These are phyloP conservation scores for Raphanus raphanistrum DNA, from an alignment of 345 rosid genomes.

Conservation along the genomic window DNA sequence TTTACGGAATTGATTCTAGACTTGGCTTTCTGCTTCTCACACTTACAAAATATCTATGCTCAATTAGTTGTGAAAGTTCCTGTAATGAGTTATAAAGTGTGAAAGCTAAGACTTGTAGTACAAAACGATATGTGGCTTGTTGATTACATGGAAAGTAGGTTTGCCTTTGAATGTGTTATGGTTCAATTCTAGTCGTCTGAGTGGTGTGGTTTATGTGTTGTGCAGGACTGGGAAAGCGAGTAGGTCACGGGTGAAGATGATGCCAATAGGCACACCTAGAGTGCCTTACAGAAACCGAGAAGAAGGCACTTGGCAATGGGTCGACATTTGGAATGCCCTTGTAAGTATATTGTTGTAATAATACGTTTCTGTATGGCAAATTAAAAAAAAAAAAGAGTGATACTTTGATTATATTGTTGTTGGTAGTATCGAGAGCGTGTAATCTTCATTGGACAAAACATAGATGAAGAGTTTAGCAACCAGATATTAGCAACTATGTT, in stretches of 20 bases:
- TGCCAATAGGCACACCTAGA: slow-evolving; percentile 83
- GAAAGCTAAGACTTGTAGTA: slow-evolving; percentile 6
- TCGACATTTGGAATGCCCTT: slow-evolving; percentile 87
- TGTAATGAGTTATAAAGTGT: background rate
- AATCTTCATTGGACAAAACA: slow-evolving; percentile 72
- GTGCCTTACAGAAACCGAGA: slow-evolving; percentile 73
- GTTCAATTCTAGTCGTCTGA: background rate
- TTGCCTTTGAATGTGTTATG: background rate
- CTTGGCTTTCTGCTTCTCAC: background rate
- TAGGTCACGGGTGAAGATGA: slow-evolving; percentile 61
- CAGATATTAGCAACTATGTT: slow-evolving; percentile 86
- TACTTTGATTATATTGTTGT: slow-evolving; percentile 34
- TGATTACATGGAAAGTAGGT: background rate
- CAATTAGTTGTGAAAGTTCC: background rate
- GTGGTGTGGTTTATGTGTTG: slow-evolving; percentile 7
- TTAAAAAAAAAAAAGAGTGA: background rate
- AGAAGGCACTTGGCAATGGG: slow-evolving; percentile 87
- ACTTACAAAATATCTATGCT: background rate
- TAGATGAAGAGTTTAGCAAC: slow-evolving; percentile 88
- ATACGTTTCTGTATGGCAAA: background rate
- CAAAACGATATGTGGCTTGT: background rate
- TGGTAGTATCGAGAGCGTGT: slow-evolving; percentile 81
- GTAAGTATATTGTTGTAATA: slow-evolving; percentile 46
- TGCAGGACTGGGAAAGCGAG: slow-evolving; percentile 53
- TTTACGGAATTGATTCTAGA: background rate